A percentile compares a stretch with the other conserved stretches of the same genome.
Evolutionary conservation across 805 yeast species (phyloP).

Genomic region (Wickerhamiella brachini): DNA sequence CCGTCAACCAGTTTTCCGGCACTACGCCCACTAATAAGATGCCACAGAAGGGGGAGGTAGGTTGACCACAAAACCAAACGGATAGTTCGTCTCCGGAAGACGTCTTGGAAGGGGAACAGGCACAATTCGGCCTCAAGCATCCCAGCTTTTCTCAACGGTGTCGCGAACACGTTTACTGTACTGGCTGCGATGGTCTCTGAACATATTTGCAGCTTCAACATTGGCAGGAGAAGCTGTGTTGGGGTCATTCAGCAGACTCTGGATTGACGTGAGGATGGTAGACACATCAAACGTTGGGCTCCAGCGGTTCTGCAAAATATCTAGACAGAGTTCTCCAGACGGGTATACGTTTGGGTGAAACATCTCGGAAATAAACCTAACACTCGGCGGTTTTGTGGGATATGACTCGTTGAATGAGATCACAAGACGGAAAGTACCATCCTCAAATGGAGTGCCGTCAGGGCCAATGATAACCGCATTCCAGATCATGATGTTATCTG

Average conservation of each 20-base stretch:
- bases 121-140: background rate
- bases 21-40: no score
- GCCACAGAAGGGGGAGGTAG: no score
- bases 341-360: conserved; percentile 97
- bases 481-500: conserved; percentile 97
- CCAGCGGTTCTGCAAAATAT: conserved; percentile 94
- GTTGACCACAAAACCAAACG: no score
- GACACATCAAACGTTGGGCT: conserved; percentile 97
- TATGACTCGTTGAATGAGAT: conserved; percentile 92
- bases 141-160: conserved; percentile 54
- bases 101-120: no score
- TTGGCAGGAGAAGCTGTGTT: conserved; percentile 95
- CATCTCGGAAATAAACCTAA: conserved; percentile 84
- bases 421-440: conserved; percentile 81
- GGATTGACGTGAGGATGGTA: conserved; percentile 84
- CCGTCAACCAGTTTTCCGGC: no score
- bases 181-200: conserved; percentile 88
- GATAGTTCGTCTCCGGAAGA: no score
- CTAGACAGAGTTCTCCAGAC: conserved; percentile 87
- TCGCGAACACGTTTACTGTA: conserved; percentile 84
- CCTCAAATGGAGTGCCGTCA: conserved; percentile 94
- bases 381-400: conserved; percentile 93
- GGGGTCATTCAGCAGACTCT: conserved; percentile 79
- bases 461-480: conserved; percentile 98
- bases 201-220: conserved; percentile 92